Evolutionary conservation across 345 rosid species (phyloP).

Genomic region (Citrus australasica): DNA sequence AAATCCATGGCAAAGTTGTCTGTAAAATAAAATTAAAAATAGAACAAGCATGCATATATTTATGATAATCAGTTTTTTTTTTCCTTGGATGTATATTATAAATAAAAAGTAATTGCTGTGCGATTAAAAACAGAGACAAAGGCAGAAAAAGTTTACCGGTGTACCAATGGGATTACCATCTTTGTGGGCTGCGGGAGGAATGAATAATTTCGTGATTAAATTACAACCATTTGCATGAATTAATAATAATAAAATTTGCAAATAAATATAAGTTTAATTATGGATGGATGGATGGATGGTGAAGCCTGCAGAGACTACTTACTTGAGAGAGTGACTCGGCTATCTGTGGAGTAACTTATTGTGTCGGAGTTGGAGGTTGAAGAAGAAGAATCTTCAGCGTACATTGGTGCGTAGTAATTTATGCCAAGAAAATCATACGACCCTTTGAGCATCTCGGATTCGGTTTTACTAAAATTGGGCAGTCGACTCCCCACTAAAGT

Average conservation of each 20-base stretch:
- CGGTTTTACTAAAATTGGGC: conserved; percentile 41
- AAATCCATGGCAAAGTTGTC: conserved; percentile 20
- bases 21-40: not conserved
- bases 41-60: too few relatives aligned
- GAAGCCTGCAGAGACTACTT: not conserved
- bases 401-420: conserved; percentile 17
- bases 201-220: too few relatives aligned
- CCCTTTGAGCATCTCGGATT: conserved; percentile 48
- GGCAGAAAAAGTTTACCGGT: not conserved
- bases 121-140: too few relatives aligned
- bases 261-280: too few relatives aligned
- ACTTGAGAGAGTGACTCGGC: not conserved
- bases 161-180: not conserved
- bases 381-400: not conserved
- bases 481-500: conserved; percentile 40
- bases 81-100: too few relatives aligned
- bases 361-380: not conserved
- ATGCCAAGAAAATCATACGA: conserved; percentile 25
- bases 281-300: too few relatives aligned
- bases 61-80: too few relatives aligned
- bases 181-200: not conserved
- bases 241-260: too few relatives aligned
- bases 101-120: too few relatives aligned
- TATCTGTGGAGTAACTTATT: not conserved
- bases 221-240: too few relatives aligned